Conservation (phyloP, 352 stramenopile genomes). For the Pythium brachiatum region DNA sequence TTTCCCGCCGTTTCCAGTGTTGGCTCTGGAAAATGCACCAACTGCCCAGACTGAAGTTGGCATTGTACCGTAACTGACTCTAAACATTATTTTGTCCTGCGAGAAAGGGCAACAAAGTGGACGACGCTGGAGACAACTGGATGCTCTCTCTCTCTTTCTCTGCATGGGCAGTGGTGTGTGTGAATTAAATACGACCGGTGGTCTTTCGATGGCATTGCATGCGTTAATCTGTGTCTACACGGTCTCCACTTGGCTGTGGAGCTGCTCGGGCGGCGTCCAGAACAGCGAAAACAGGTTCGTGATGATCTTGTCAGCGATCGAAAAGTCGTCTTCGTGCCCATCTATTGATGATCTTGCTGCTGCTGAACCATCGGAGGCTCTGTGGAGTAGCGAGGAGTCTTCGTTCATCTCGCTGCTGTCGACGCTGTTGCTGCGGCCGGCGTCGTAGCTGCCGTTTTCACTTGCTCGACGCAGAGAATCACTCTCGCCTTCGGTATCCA, state of each 20-base stretch:
- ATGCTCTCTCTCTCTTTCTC: no score
- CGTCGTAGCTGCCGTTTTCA: constrained; percentile 6
- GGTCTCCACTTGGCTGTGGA: constrained; percentile 25
- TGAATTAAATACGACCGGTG: background rate
- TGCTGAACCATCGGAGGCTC: constrained; percentile 8
- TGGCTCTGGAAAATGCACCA: background rate
- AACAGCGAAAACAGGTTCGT: constrained; percentile 84
- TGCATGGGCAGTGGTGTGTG: no score
- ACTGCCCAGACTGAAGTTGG: background rate
- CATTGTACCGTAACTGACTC: constrained; percentile 5
- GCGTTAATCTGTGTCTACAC: constrained; percentile 8
- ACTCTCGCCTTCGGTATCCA: constrained; percentile 33
- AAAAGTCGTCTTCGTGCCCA: constrained; percentile 40
- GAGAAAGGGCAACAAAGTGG: no score
- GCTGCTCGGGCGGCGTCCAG: constrained; percentile 44
- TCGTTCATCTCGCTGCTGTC: constrained; percentile 5
- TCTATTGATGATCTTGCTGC: constrained; percentile 5
- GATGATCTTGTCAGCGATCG: constrained; percentile 79
- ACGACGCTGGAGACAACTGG: no score
- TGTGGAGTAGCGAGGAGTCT: constrained; percentile 4
- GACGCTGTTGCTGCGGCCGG: background rate
- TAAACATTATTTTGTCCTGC: constrained; percentile 21
- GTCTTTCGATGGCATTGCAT: background rate
- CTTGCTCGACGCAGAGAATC: constrained; percentile 26
- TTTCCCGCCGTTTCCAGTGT: background rate